A percentile compares a stretch with the other conserved stretches of the same genome.
Evolutionary conservation across 495 filamentous ascomycete species (phyloP).

Genomic region (Clohesyomyces aquaticus): DNA sequence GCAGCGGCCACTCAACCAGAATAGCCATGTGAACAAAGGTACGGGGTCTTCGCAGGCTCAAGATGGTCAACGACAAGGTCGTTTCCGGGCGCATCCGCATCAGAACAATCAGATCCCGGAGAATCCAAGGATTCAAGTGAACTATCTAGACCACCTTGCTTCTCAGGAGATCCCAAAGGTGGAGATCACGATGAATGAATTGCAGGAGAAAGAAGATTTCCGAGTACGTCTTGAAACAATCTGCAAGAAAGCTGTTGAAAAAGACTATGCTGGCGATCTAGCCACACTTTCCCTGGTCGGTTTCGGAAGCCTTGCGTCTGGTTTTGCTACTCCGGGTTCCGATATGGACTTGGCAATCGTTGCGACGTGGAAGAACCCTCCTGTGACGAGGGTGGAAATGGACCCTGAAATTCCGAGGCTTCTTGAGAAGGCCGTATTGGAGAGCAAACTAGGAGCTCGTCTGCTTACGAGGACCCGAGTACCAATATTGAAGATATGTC

Average conservation of each 20-base stretch:
- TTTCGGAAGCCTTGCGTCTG: constrained; percentile 74
- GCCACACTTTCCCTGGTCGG: constrained; percentile 62
- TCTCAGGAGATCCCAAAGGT: constrained; percentile 40
- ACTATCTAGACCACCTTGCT: constrained; percentile 45
- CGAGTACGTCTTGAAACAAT: constrained; percentile 59
- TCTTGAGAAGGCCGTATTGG: constrained; percentile 70
- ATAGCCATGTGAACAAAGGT: background rate
- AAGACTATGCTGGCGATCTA: constrained; percentile 50
- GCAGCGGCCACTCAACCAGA: constrained; percentile 18
- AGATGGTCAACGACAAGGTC: constrained; percentile 14
- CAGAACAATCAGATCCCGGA: constrained; percentile 6
- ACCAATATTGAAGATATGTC: constrained; percentile 81
- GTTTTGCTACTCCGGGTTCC: constrained; percentile 71
- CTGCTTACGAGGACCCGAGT: constrained; percentile 73
- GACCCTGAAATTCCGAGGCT: constrained; percentile 56
- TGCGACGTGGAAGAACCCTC: constrained; percentile 48
- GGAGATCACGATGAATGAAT: constrained; percentile 52
- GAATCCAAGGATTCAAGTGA: constrained; percentile 35
- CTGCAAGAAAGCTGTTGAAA: constrained; percentile 57
- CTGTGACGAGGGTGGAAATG: background rate
- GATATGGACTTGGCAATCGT: constrained; percentile 77
- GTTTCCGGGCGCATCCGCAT: background rate
- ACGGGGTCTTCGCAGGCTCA: constrained; percentile 5
- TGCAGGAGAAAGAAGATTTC: constrained; percentile 65
- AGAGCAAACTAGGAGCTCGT: constrained; percentile 67